phyloP scores from a whole-genome alignment of 352 stramenopile genomes.

The Globisporangium heterothallicum region DNA sequence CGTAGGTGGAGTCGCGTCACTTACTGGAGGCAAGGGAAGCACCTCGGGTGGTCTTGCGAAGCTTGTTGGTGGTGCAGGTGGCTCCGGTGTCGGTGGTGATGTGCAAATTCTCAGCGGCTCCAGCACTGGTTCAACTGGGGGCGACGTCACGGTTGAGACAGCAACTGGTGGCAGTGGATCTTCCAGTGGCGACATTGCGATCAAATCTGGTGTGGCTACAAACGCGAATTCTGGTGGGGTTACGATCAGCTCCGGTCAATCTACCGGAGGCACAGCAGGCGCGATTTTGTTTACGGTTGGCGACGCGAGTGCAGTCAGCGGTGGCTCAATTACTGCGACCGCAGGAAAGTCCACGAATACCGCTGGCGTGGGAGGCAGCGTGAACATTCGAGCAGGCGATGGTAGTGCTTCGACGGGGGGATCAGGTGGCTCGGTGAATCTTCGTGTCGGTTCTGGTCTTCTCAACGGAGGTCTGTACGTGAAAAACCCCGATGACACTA shows the following conservation, averaged over 20 bases:
- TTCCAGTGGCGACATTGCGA: conserved; percentile 29
- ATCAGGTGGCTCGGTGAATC: conserved; percentile 39
- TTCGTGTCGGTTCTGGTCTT: conserved; percentile 16
- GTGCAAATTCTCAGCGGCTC: conserved; percentile 31
- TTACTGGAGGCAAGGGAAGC: conserved; percentile 26
- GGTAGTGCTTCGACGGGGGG: conserved; percentile 14
- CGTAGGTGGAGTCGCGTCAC: conserved; percentile 22
- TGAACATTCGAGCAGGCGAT: conserved; percentile 36
- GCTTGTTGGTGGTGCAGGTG: conserved; percentile 24
- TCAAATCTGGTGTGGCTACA: conserved; percentile 29
- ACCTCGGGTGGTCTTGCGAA: conserved; percentile 23
- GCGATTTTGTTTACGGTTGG: conserved; percentile 32
- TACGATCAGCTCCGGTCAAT: conserved; percentile 21
- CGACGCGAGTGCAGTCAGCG: conserved; percentile 22
- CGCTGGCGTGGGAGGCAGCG: conserved; percentile 26
- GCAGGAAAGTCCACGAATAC: conserved; percentile 32
- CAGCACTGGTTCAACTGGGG: conserved; percentile 22
- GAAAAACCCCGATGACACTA: conserved; percentile 14
- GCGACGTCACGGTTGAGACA: conserved; percentile 20
- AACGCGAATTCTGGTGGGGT: conserved; percentile 31
- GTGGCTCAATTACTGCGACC: conserved; percentile 32
- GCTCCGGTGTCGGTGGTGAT: conserved; percentile 21
- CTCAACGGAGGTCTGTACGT: conserved; percentile 29
- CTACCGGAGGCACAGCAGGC: conserved; percentile 29
- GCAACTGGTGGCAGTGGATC: conserved; percentile 18